Evolutionary conservation across 2,329 filamentous ascomycete genomes (phyloP), one percentile per base, ranked within the genome.

Genomic region (Fusarium kyushuense): DNA sequence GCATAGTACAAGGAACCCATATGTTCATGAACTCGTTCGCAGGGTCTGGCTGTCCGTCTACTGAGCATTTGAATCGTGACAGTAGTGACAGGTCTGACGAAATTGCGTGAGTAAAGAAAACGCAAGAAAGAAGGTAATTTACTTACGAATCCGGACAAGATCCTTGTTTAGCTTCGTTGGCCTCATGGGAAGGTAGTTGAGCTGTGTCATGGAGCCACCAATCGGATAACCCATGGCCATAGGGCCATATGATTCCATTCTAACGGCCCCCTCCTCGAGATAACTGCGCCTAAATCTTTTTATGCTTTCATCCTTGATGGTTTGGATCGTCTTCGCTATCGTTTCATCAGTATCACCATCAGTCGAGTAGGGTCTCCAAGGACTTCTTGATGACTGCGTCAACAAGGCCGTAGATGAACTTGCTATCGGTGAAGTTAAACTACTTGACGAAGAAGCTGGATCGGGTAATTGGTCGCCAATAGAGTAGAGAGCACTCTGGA

Each of bases 31-130:
- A 84, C 12, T 76, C 78, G 51, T 81, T 83, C 32, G 78, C 72
- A 3, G 79, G 76, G 33, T 82, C 79, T 0, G 82, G 81, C 25
- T 81, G 81, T 5, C 84, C 84, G 57, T 86, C 83, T 4, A 87
- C 74, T 8, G 81, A 84, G 4, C 81, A 80, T 53, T 84, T 84
- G 76, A 86, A 86, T 27, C 82, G 84, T 17, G 80, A 82, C 13
- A 86, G 75, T 10, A 86, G 74, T 53, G 82, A 82, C 32, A 84
- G 72, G 47, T 84, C 84, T 86, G 30, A 23, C 5, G 12, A n/a
- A 1, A 8, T 55, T n/a, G 35, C 6, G 21, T 56, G 13, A 58
- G 38, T 21, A 16, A 14, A 36, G 3, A 29, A n/a, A 6, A 32
- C 14, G 2, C 30, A 17, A 4, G 16, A 2, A 16, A 29, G 4